Conservation (phyloP, 2,329 filamentous ascomycete species). For the Dactylellina cionopaga region DNA sequence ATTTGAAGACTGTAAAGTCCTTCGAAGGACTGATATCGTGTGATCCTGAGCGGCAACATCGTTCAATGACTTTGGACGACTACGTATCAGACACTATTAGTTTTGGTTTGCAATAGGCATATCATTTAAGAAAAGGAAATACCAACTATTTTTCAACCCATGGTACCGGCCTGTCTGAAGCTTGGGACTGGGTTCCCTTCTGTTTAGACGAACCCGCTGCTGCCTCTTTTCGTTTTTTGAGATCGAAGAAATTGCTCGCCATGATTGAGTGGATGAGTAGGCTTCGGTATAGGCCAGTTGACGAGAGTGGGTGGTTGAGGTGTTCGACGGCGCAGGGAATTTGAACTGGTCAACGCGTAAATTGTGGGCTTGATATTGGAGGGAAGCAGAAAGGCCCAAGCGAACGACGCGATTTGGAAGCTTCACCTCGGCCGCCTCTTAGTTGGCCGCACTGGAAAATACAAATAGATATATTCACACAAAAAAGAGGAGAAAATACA, state of each 20-base stretch:
- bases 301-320: slow-evolving; percentile 9
- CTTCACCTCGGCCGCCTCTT: too few species aligned
- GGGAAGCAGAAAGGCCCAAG: not conserved
- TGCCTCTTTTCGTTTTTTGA: slow-evolving; percentile 87
- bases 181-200: slow-evolving; percentile 77
- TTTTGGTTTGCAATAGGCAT: not conserved
- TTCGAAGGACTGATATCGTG: slow-evolving; percentile 88
- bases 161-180: slow-evolving; percentile 64
- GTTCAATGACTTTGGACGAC: slow-evolving; percentile 89
- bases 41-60: slow-evolving; percentile 99
- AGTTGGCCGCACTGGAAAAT: too few species aligned
- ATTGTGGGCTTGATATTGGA: not conserved
- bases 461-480: too few species aligned
- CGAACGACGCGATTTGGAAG: not conserved
- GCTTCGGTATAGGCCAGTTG: not conserved
- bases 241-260: slow-evolving; percentile 78
- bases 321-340: not conserved
- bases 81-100: slow-evolving; percentile 63
- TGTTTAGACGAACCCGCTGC: slow-evolving; percentile 68
- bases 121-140: slow-evolving; percentile 17
- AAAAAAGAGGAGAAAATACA: too few species aligned
- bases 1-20: slow-evolving; percentile 93
- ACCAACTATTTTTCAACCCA: slow-evolving; percentile 99
- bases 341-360: slow-evolving; percentile 23
- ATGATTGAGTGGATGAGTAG: slow-evolving; percentile 6